A percentile compares a stretch with the other conserved stretches of the same genome.
phyloP scores from a whole-genome alignment of 1,284 basidiomycete genomes.

The Mycena sp. region DNA sequence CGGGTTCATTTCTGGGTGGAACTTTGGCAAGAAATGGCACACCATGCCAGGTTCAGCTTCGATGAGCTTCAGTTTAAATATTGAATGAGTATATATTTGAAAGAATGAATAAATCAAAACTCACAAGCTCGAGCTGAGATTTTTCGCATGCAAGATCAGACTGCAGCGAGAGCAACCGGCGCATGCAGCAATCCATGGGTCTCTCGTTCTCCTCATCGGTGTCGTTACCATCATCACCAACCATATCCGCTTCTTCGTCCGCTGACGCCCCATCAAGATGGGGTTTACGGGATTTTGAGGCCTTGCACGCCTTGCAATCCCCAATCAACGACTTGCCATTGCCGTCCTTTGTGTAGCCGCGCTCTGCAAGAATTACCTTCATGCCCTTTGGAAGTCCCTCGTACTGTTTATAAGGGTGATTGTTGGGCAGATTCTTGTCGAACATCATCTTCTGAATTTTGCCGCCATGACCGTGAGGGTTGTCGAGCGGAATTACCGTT shows the following conservation, averaged over 20 bases:
- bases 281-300: not conserved
- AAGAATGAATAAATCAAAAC: not conserved
- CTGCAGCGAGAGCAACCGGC: too few relatives aligned
- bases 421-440: not conserved
- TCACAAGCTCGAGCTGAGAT: too few relatives aligned
- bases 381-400: conserved; percentile 1
- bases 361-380: too few relatives aligned
- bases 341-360: not conserved
- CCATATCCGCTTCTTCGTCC: not conserved
- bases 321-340: not conserved
- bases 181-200: too few relatives aligned
- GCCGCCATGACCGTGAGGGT: too few relatives aligned
- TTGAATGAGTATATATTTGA: not conserved
- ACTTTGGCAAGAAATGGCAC: too few relatives aligned
- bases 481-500: conserved; percentile 8
- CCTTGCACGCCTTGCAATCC: conserved; percentile 7
- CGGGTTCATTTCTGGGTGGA: too few relatives aligned
- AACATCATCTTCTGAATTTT: too few relatives aligned
- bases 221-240: not conserved
- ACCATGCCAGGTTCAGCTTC: too few relatives aligned
- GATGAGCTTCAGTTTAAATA: not conserved
- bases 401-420: conserved; percentile 4
- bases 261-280: not conserved
- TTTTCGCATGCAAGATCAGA: too few relatives aligned
- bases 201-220: conserved; percentile 2